Conservation (phyloP, 768 basidiomycete species). For the Russula earlei region DNA sequence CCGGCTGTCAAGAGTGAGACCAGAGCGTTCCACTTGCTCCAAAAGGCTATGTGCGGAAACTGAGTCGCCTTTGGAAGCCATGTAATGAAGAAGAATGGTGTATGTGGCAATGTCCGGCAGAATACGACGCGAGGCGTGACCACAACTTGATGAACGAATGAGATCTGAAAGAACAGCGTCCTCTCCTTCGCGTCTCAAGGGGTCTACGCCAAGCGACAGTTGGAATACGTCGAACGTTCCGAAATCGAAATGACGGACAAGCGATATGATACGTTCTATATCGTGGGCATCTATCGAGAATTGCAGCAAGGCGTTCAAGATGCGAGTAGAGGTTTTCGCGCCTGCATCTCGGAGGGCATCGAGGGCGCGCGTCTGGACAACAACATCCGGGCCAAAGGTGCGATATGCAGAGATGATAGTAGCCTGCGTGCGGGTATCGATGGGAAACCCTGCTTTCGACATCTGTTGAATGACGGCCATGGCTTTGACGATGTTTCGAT, state of each 20-base stretch:
- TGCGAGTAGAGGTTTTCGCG: constrained; percentile 34
- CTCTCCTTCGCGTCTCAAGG: constrained; percentile 10
- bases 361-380: constrained; percentile 45
- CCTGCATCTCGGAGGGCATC: constrained; percentile 36
- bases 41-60: constrained; percentile 1
- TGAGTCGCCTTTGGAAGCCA: constrained; percentile 2
- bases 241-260: constrained; percentile 41
- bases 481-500: constrained; percentile 51
- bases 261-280: constrained; percentile 34
- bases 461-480: constrained; percentile 46
- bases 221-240: constrained; percentile 3
- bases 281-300: constrained; percentile 49
- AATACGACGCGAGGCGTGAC: not conserved
- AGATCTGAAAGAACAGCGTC: not conserved
- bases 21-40: constrained; percentile 4
- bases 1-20: constrained; percentile 9
- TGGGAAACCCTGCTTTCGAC: constrained; percentile 43
- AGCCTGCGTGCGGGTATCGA: constrained; percentile 51
- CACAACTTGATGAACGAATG: not conserved
- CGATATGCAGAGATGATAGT: constrained; percentile 51
- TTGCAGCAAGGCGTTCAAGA: constrained; percentile 64
- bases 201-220: constrained; percentile 2
- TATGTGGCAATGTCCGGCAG: constrained; percentile 19
- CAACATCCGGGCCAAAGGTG: constrained; percentile 44
- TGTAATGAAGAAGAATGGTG: constrained; percentile 17